A percentile compares a stretch with the other conserved stretches of the same genome.
Conservation (phyloP, 495 filamentous ascomycete species). For the Annulohypoxylon bovei region DNA sequence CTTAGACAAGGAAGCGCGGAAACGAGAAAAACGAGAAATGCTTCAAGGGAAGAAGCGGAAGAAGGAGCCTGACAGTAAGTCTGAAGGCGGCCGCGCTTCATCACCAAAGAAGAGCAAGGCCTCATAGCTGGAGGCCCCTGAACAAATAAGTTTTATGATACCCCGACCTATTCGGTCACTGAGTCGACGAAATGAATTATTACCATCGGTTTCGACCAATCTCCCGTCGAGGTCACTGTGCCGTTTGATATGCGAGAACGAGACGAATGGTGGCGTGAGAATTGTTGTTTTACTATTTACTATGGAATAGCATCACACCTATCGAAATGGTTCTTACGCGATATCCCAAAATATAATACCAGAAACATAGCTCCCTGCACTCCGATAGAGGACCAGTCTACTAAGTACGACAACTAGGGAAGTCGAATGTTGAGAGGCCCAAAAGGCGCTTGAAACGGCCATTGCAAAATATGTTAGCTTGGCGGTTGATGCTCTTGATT, state of each 20-base stretch:
- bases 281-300: neutral
- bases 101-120: slow-evolving; percentile 41
- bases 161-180: slow-evolving; percentile 33
- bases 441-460: slow-evolving; percentile 6
- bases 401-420: neutral
- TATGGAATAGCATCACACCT: neutral
- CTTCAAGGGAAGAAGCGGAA: slow-evolving; percentile 47
- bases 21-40: slow-evolving; percentile 57
- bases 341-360: neutral
- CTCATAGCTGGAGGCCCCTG: slow-evolving; percentile 12
- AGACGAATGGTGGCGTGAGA: too few relatives aligned
- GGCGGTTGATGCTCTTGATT: slow-evolving; percentile 13
- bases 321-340: neutral
- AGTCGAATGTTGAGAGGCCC: slow-evolving; percentile 1
- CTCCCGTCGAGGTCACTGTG: neutral
- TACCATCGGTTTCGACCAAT: neutral
- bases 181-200: slow-evolving; percentile 1
- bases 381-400: neutral
- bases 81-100: slow-evolving; percentile 16
- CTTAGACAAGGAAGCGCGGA: slow-evolving; percentile 62
- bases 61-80: slow-evolving; percentile 29
- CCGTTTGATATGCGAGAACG: neutral
- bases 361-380: neutral
- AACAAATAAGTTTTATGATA: slow-evolving; percentile 27
- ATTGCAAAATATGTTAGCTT: slow-evolving; percentile 13